These are phyloP conservation scores for Xylariales sp. DNA, from an alignment of 2,329 filamentous ascomycete species.

Conservation along the genomic window DNA sequence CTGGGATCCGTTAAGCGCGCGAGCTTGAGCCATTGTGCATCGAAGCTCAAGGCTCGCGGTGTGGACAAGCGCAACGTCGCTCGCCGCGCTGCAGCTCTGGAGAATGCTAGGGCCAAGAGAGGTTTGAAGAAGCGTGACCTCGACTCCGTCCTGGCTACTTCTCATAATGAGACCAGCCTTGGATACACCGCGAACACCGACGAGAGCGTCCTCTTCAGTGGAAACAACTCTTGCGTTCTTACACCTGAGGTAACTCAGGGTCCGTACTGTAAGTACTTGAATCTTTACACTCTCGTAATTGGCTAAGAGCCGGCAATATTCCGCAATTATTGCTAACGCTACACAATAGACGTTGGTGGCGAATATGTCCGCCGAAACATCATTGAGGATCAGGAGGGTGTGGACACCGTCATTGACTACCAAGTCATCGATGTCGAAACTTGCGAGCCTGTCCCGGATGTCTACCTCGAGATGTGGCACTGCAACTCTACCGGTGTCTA, in stretches of 20 bases:
- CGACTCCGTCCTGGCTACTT: constrained; percentile 13
- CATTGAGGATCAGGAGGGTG: constrained; percentile 39
- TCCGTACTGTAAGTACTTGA: constrained; percentile 38
- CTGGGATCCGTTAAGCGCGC: constrained; percentile 32
- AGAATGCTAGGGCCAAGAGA: constrained; percentile 11
- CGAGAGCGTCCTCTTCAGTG: constrained; percentile 32
- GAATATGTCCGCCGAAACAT: constrained; percentile 46
- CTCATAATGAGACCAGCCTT: constrained; percentile 24
- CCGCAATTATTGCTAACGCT: not conserved
- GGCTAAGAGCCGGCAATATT: too few species aligned
- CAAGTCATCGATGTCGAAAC: constrained; percentile 51
- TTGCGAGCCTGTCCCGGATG: constrained; percentile 43
- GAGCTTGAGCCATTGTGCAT: constrained; percentile 40
- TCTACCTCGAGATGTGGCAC: constrained; percentile 48
- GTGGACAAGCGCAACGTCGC: constrained; percentile 36
- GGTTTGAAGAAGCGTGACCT: constrained; percentile 25
- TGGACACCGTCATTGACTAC: constrained; percentile 44
- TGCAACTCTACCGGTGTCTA: constrained; percentile 43
- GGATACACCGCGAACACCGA: constrained; percentile 28
- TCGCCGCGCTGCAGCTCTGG: constrained; percentile 37
- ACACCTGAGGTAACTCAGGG: constrained; percentile 50
- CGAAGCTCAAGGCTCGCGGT: constrained; percentile 41
- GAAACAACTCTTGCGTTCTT: constrained; percentile 43
- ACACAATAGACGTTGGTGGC: constrained; percentile 36
- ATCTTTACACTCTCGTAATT: not conserved